These are phyloP conservation scores for Clonostachys solani DNA, from an alignment of 2,329 filamentous ascomycete genomes.

Conservation along the genomic window DNA sequence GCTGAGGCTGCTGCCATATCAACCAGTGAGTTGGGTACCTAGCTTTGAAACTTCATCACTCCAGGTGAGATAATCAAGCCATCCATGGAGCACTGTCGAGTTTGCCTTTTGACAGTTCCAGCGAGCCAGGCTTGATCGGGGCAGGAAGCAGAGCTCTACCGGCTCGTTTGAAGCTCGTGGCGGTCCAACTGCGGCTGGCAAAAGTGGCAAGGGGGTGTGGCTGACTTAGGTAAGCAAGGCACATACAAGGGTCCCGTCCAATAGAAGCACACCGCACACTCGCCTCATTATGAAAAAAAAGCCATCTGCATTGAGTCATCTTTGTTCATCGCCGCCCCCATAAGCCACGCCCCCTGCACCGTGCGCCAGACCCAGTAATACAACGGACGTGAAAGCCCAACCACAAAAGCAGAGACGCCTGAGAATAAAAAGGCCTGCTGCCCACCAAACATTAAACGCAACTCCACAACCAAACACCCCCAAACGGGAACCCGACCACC, in stretches of 20 bases:
- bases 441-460: constrained; percentile 1
- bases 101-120: background rate
- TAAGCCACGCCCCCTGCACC: too few relatives aligned
- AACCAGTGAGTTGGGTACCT: constrained; percentile 1
- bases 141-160: background rate
- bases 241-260: too few relatives aligned
- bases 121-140: background rate
- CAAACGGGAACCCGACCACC: constrained; percentile 1
- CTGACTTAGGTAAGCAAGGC: too few relatives aligned
- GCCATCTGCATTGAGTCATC: too few relatives aligned
- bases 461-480: constrained; percentile 1
- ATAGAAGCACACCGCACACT: too few relatives aligned
- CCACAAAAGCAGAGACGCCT: background rate
- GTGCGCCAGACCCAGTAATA: background rate
- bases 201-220: too few relatives aligned
- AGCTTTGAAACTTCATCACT: constrained; percentile 8
- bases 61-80: background rate
- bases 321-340: too few relatives aligned
- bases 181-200: too few relatives aligned
- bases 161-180: background rate
- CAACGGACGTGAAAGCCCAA: background rate
- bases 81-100: background rate
- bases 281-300: too few relatives aligned
- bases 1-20: constrained; percentile 16
- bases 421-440: background rate